Conservation (phyloP, 179 eudicot species). For the Silene coronaria region DNA sequence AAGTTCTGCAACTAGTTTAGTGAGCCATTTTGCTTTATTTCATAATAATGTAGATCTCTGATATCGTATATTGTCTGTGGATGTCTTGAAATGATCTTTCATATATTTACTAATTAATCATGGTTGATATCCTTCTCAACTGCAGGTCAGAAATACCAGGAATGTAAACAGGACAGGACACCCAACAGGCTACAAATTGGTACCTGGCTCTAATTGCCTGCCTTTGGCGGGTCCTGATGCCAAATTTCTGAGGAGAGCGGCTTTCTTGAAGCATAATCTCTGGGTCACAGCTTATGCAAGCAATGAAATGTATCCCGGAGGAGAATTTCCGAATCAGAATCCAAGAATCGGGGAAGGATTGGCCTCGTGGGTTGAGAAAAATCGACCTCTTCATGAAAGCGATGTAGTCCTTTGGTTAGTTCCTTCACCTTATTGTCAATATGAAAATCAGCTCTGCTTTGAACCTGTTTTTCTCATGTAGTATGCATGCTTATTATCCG, state of each 20-base stretch:
- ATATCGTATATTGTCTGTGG: too few species aligned
- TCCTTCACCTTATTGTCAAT: not conserved
- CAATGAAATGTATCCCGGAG: constrained; percentile 83
- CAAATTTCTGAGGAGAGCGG: constrained; percentile 79
- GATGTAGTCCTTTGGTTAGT: constrained; percentile 88
- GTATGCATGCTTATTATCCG: not conserved
- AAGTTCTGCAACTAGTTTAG: too few species aligned
- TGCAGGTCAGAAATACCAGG: constrained; percentile 37
- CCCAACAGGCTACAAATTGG: constrained; percentile 40
- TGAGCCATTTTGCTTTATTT: too few species aligned
- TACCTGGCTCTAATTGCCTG: constrained; percentile 42
- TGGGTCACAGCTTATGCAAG: constrained; percentile 79
- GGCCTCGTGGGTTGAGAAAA: constrained; percentile 82
- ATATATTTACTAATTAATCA: not conserved
- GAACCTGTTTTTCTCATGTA: not conserved
- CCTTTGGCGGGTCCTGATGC: constrained; percentile 50
- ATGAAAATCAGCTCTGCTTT: not conserved
- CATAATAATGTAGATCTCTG: too few species aligned
- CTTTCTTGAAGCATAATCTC: constrained; percentile 85
- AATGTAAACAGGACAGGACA: constrained; percentile 41
- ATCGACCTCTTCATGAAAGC: constrained; percentile 71
- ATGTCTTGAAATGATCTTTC: too few species aligned
- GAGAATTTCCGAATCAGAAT: constrained; percentile 91
- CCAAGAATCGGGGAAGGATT: constrained; percentile 92
- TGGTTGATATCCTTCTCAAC: not conserved